Evolutionary conservation across 176 grass and related monocot genomes (phyloP), one percentile per base, ranked within the genome.

Genomic region (Oryza longistaminata): DNA sequence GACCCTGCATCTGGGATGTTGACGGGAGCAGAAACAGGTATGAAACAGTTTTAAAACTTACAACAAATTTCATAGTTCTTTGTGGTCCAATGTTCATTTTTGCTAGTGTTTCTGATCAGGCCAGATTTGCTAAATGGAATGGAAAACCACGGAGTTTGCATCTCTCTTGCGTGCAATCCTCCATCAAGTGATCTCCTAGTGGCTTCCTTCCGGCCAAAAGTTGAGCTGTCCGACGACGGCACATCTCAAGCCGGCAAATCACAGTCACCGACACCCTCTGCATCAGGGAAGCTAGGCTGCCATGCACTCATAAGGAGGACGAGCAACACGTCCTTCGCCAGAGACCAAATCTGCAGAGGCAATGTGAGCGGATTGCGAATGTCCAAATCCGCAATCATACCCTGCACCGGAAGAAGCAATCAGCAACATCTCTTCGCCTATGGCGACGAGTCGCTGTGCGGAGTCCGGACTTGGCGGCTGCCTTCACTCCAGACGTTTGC

Each of bases 371-470:
- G 90, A 26, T 40, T 92, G 83, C 83, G 96, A 13, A 93, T 98
- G 96, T 85, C 89, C 1, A 98, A 88, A 72, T 98, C 93, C 1
- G 83, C 89, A 45, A 90, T 98, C 74, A 83, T 97, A 68, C 86
- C 85, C 11, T 81, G 34, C 64, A 50, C 39, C 7, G 64, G 81
- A 73, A 73, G 49, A 40, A 40, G 39, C 39, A 40, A 40, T n/a
- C 67, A 53, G 39, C 66, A n/a, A 14, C 66, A 80, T 61, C 78
- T 93, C 10, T 98, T 95, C 75, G 93, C 93, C 26, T 95, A 92
- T 14, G 93, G 93, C 0, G 93, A 98, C 11, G 96, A 95, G 73
- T 87, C 50, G 22, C 8, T 91, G 68, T 52, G 78, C 0, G 85
- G 87, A 66, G 78, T 98, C 27, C 85, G 93, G 53, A 80, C 85